Conservation (phyloP, 345 rosid genomes). For the Eucalyptus melliodora region DNA sequence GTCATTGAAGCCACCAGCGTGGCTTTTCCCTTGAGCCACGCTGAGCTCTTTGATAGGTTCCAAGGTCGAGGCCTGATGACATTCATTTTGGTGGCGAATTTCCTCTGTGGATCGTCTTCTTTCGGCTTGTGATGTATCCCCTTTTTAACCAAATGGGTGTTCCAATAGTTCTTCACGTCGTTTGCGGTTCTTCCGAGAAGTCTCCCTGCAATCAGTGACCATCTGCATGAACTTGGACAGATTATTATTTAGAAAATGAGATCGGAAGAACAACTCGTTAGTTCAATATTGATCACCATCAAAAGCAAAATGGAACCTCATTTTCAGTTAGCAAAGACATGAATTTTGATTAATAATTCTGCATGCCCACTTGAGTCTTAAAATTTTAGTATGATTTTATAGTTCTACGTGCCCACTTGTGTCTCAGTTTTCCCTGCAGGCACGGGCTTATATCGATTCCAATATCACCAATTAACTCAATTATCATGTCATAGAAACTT, state of each 20-base stretch:
- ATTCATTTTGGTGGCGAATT: neutral
- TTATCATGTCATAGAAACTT: neutral
- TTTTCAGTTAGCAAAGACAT: neutral
- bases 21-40: neutral
- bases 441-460: neutral
- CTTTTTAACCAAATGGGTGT: neutral
- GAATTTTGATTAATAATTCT: neutral
- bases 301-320: neutral
- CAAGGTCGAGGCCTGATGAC: neutral
- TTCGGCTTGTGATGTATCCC: neutral
- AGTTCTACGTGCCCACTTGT: neutral
- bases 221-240: neutral
- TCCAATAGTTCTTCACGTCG: constrained; percentile 18
- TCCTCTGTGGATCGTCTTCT: neutral
- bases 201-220: constrained; percentile 18
- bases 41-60: neutral
- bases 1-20: neutral
- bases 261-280: neutral
- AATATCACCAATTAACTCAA: neutral
- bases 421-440: neutral
- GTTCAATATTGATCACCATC: neutral
- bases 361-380: neutral
- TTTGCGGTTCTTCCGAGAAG: constrained; percentile 14
- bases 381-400: neutral
- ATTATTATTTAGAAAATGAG: neutral